Base-by-base conservation (phyloP, 805 yeast species). In the Novakomyces olei region DNA sequence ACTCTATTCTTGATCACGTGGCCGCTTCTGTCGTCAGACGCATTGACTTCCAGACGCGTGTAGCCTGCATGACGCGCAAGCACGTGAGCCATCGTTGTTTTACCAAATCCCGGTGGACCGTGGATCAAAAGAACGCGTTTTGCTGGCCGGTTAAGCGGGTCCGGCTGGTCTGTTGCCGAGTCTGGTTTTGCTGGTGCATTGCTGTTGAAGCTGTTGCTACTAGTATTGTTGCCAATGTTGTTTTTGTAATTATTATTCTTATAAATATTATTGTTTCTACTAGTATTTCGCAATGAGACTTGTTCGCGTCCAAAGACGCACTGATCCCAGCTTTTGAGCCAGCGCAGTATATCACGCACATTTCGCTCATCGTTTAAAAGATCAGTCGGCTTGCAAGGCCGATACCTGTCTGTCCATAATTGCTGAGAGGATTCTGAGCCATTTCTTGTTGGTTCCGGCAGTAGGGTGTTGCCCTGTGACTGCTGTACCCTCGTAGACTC, bases 31-130 rank as follows among this genome's bases (percentile, higher is more conserved):
- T 74, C 80, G 44, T 72, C 81, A 49, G 76, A 67, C 4, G 96
- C 93, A 53, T 85, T 85, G 38, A 85, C 63, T 44, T 85, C 98
- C 41, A 75, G 63, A 0, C 76, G 65, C 29, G 70, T 68, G 48
- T 76, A 85, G 0, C 92, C 92, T 26, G 77, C 65, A 40, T 78
- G 92, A 29, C 60, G 62, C 3, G 93, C 88, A 24, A 81, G 63
- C 1, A 80, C 67, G 45, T 83, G 94, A 0, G 85, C 79, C 2
- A 81, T 72, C 0, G 88, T 67, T 0, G 96, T 83, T 47, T 85
- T 85, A 6, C 98, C 98, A 12, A 75, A 61, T 2, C 98, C 98
- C 0, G 93, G 81, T 0, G 93, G 88, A 0, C 98, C 98, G 47
- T 74, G 80, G 7, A 88, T 63, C 26, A 88, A 54, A 15, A 88